Percentiles rank a stretch among this genome's conserved stretches.
These are phyloP conservation scores for Blastobotrys proliferans DNA, from an alignment of 1,139 yeast species.

Conservation along the genomic window DNA sequence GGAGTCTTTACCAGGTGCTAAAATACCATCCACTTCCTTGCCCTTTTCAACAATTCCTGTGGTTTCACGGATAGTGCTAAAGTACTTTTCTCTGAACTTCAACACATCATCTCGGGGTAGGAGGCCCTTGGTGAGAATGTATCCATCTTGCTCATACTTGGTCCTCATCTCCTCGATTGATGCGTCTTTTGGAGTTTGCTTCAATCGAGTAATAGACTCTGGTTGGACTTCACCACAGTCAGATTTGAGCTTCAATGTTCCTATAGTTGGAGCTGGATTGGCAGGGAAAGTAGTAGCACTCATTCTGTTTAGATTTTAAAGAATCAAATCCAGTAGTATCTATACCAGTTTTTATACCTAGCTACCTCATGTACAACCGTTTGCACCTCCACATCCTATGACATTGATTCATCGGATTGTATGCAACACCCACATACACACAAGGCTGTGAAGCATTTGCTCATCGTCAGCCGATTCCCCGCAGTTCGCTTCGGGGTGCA, in stretches of 20 bases:
- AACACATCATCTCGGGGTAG: neutral
- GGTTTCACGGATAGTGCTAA: neutral
- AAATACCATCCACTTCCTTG: neutral
- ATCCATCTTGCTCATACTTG: neutral
- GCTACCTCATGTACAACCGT: too few species aligned
- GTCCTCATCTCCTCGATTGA: neutral
- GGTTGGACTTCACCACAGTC: neutral
- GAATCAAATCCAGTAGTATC: too few species aligned
- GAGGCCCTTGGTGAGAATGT: neutral
- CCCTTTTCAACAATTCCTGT: neutral
- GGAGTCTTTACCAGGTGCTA: neutral
- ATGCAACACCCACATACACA: too few species aligned
- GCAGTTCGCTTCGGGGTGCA: too few species aligned
- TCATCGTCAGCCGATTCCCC: too few species aligned
- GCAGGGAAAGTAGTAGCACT: too few species aligned
- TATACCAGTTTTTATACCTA: too few species aligned
- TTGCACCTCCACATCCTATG: too few species aligned
- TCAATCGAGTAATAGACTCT: neutral
- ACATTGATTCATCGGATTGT: too few species aligned
- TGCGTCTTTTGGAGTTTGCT: neutral
- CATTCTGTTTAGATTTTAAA: too few species aligned
- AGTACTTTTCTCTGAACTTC: neutral
- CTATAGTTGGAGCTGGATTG: neutral
- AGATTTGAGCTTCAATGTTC: neutral
- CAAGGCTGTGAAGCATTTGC: too few species aligned